Evolutionary conservation across 2,329 filamentous ascomycete genomes (phyloP), one percentile per base, ranked within the genome.

Genomic region (Paramyrothecium sp.): DNA sequence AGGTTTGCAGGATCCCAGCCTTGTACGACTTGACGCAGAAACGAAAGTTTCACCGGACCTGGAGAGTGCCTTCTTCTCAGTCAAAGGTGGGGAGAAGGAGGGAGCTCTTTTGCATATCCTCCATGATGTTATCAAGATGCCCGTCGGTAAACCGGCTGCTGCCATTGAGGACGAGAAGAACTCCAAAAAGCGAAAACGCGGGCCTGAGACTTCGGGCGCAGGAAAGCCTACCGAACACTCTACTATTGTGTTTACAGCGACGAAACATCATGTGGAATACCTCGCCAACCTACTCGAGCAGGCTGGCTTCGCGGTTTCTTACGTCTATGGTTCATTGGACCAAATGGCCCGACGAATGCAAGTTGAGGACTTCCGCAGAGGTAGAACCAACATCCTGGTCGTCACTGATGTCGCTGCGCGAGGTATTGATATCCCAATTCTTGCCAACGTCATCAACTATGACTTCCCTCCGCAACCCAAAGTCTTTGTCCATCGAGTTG

Each of bases 371-470:
- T 99, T 99, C 72, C 84, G 96, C 58, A 82, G 81, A 22, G 95
- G 95, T 7, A 84, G 89, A 61, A 90, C 91, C 0, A 94, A 97
- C 64, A 92, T 99, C 51, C 78, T 99, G 10, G 93, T 99, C 3
- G 94, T 98, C 49, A 99, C 95, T 1, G 95, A 99, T 71, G 92
- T 99, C 55, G 95, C 95, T 16, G 95, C 95, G 21, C 85, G 95
- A 80, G 94, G 95, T 86, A 96, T 99, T 60, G 95, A 99, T 85
- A 97, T 99, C 64, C 95, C 95, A 0, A 85, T 97, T 51, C 82
- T 99, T 38, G 93, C 92, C 56, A 98, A 99, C 70, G 95, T 99
- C 58, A 94, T 99, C 79, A 98, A 99, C 79, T 99, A 96, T 74
- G 94, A 98, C 69, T 99, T 99, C 63, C 94, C 95, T 3, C 90